phyloP scores from a whole-genome alignment of 2,329 filamentous ascomycete genomes.

The Gaeumannomyces tritici region DNA sequence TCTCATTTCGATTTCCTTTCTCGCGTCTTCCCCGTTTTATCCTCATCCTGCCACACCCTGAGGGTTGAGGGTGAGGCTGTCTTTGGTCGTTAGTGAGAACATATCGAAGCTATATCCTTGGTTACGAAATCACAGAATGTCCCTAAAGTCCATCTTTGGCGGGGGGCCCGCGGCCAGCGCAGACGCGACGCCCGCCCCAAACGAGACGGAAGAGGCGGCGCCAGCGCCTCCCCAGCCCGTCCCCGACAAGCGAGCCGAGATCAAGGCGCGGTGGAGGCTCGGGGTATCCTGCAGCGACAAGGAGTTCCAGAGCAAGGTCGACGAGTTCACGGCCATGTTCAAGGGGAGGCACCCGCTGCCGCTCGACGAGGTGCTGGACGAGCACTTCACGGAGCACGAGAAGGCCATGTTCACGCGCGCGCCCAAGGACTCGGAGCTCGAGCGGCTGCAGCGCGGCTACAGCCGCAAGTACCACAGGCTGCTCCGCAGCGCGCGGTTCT shows the following conservation, averaged over 20 bases:
- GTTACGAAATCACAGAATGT: not conserved
- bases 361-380: not conserved
- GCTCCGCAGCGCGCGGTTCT: not conserved
- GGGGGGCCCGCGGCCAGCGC: no score
- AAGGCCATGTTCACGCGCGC: not conserved
- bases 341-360: not conserved
- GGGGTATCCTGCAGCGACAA: not conserved
- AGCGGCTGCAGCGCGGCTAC: not conserved
- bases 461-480: not conserved
- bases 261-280: not conserved
- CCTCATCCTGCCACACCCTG: not conserved
- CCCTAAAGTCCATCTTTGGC: not conserved
- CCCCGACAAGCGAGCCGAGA: not conserved
- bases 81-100: not conserved
- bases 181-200: not conserved
- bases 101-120: not conserved
- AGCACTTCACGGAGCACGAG: constrained; percentile 4
- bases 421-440: not conserved
- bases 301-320: not conserved
- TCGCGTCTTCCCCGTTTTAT: not conserved
- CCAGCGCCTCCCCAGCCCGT: not conserved
- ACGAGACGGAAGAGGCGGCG: not conserved
- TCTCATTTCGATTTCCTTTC: not conserved
- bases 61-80: not conserved
- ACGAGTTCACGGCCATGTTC: not conserved